A percentile compares a stretch with the other conserved stretches of the same genome.
Conservation (phyloP, 352 stramenopile genomes). For the Phytopythium ostracodes region DNA sequence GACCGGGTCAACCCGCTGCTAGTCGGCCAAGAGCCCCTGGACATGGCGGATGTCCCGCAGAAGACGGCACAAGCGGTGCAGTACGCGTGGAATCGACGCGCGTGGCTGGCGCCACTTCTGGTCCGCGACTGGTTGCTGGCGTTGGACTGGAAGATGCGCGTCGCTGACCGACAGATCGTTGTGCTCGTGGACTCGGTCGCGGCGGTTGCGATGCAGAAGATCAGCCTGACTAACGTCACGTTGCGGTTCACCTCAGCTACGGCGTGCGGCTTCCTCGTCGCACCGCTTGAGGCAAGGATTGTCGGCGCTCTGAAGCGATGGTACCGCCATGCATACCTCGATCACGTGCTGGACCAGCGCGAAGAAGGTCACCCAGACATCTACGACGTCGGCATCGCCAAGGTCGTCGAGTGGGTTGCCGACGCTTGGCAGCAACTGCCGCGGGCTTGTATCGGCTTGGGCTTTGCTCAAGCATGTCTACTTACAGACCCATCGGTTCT, state of each 20-base stretch:
- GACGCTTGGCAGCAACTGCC: slow-evolving; percentile 53
- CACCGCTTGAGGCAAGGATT: slow-evolving; percentile 37
- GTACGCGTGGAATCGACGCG: slow-evolving; percentile 66
- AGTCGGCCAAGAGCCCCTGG: slow-evolving; percentile 36
- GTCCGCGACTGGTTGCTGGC: slow-evolving; percentile 75
- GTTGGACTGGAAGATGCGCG: slow-evolving; percentile 76
- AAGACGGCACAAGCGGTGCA: slow-evolving; percentile 25
- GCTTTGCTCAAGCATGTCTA: slow-evolving; percentile 40
- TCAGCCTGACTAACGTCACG: slow-evolving; percentile 58
- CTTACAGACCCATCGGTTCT: neutral
- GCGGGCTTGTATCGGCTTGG: slow-evolving; percentile 39
- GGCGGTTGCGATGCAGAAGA: slow-evolving; percentile 53
- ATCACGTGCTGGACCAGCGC: slow-evolving; percentile 36
- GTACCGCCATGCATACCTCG: slow-evolving; percentile 48
- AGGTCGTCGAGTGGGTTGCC: slow-evolving; percentile 60
- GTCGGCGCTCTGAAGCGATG: slow-evolving; percentile 46
- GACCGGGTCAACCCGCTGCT: slow-evolving; percentile 72
- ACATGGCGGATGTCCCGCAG: slow-evolving; percentile 1
- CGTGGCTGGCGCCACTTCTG: slow-evolving; percentile 69
- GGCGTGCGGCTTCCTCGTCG: slow-evolving; percentile 34
- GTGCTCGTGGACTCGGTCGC: slow-evolving; percentile 59
- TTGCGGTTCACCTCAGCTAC: slow-evolving; percentile 37
- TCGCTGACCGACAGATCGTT: slow-evolving; percentile 64
- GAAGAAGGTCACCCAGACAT: slow-evolving; percentile 31
- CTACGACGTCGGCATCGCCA: slow-evolving; percentile 38